phyloP scores from a whole-genome alignment of 2,329 filamentous ascomycete species.

The Paecilomyces dactylethromorphus region DNA sequence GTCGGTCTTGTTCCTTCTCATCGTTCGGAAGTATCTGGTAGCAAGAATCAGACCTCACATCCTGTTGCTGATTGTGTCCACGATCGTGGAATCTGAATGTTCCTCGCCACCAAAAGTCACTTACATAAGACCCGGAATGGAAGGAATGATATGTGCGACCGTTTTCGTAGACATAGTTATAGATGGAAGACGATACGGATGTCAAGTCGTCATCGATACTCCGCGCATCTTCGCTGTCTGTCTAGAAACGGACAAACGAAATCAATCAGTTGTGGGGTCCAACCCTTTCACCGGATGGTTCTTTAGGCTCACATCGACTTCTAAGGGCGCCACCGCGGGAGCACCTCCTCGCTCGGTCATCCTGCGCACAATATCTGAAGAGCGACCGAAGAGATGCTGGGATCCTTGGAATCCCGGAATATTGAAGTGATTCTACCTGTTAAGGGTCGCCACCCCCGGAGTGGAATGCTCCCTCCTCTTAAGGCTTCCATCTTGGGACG shows the following conservation, averaged over 20 bases:
- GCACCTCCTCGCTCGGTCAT: background rate
- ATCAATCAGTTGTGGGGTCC: background rate
- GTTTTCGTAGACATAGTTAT: slow-evolving; percentile 18
- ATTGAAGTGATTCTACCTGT: background rate
- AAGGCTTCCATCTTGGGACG: background rate
- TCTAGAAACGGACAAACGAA: background rate
- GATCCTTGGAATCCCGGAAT: background rate
- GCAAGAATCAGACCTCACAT: background rate
- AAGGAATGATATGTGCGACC: slow-evolving; percentile 28
- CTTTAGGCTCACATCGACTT: slow-evolving; percentile 1
- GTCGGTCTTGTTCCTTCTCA: slow-evolving; percentile 12
- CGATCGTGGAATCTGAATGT: background rate
- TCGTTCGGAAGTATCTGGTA: slow-evolving; percentile 14
- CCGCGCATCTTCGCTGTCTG: slow-evolving; percentile 5
- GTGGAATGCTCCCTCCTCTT: background rate
- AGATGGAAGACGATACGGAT: slow-evolving; percentile 13
- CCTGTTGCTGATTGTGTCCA: background rate
- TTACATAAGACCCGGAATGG: slow-evolving; percentile 13
- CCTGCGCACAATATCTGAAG: background rate
- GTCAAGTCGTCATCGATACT: slow-evolving; percentile 13
- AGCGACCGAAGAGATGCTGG: background rate
- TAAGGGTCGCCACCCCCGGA: background rate
- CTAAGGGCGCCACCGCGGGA: background rate
- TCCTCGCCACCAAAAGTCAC: slow-evolving; percentile 1
- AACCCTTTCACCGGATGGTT: background rate